A percentile compares a stretch with the other conserved stretches of the same genome.
These are phyloP conservation scores for Tylopilus sp. DNA, from an alignment of 1,284 basidiomycete genomes.

Conservation along the genomic window DNA sequence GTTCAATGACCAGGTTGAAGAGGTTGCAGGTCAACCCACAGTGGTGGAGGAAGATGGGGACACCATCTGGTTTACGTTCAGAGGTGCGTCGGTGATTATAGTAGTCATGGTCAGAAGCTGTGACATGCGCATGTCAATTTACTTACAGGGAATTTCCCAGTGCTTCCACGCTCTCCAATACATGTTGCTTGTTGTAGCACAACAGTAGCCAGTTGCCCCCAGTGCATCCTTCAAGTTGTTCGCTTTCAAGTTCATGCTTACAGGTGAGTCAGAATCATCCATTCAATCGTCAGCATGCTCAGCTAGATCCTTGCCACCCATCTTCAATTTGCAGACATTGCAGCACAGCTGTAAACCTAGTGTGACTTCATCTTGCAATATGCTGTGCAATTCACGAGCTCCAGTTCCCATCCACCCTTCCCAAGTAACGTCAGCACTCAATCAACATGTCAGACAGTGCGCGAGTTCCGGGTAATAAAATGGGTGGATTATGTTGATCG, in stretches of 20 bases:
- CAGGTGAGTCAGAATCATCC: neutral
- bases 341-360: constrained; percentile 34
- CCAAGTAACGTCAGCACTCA: constrained; percentile 8
- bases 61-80: constrained; percentile 1
- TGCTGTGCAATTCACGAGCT: constrained; percentile 30
- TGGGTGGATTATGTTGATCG: constrained; percentile 35
- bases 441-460: constrained; percentile 29
- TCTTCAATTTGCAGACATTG: constrained; percentile 15
- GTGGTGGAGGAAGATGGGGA: constrained; percentile 11
- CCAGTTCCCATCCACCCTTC: constrained; percentile 34
- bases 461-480: constrained; percentile 28
- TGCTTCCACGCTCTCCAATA: constrained; percentile 27
- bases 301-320: no score
- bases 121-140: no score
- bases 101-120: no score
- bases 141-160: no score
- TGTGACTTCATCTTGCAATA: constrained; percentile 28
- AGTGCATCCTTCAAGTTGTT: neutral
- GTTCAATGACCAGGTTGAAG: neutral
- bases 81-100: no score
- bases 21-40: constrained; percentile 10
- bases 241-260: neutral
- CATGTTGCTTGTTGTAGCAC: constrained; percentile 18
- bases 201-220: constrained; percentile 14
- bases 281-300: no score